A percentile compares a stretch with the other conserved stretches of the same genome.
Conservation (phyloP, 768 basidiomycete species). For the Suillus occidentalis region DNA sequence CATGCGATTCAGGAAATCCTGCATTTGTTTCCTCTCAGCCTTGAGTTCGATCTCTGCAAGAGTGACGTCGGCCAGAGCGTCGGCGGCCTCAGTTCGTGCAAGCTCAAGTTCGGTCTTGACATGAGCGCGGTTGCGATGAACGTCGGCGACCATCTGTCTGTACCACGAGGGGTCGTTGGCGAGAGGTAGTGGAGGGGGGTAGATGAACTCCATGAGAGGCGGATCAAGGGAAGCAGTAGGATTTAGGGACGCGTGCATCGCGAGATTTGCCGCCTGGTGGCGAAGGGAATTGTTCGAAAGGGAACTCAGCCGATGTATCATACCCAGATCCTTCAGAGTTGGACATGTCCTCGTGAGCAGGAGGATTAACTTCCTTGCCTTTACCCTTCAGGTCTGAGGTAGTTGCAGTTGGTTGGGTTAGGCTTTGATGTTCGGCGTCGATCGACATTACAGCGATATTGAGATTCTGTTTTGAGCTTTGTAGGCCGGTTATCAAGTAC, state of each 20-base stretch:
- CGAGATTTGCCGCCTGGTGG: constrained; percentile 21
- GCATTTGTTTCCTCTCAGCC: constrained; percentile 24
- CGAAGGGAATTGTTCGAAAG: constrained; percentile 27
- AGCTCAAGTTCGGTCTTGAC: constrained; percentile 19
- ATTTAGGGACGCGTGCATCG: not conserved
- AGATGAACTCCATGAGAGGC: constrained; percentile 28
- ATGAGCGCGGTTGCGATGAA: constrained; percentile 26
- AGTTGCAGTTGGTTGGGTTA: not conserved
- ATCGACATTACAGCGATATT: not conserved
- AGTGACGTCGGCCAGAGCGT: constrained; percentile 27
- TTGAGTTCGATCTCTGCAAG: constrained; percentile 28
- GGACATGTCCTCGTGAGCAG: not conserved
- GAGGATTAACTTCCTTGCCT: constrained; percentile 6
- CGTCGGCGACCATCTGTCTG: constrained; percentile 24
- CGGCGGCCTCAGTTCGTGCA: constrained; percentile 17
- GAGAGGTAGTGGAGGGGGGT: constrained; percentile 29
- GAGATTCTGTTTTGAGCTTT: not conserved
- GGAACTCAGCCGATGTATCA: constrained; percentile 20
- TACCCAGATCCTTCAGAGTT: not conserved
- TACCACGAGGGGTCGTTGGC: constrained; percentile 29
- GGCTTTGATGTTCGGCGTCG: not conserved
- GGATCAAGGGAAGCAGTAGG: constrained; percentile 16
- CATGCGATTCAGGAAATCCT: constrained; percentile 24
- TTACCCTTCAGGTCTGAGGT: constrained; percentile 5
- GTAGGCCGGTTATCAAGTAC: not conserved